These are phyloP conservation scores for Eurotiales sp. DNA, from an alignment of 2,329 filamentous ascomycete genomes.

Conservation along the genomic window DNA sequence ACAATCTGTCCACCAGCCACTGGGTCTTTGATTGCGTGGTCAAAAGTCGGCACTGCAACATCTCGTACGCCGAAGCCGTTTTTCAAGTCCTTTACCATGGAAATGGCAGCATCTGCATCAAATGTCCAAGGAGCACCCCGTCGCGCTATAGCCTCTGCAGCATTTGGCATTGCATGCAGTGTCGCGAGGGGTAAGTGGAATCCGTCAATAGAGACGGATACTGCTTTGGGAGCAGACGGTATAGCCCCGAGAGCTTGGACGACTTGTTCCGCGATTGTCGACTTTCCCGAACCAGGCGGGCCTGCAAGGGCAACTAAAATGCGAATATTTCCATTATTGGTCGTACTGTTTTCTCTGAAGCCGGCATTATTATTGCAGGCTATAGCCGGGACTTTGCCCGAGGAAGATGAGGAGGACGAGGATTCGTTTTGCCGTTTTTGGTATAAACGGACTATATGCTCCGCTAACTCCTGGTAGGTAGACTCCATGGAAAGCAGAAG, in stretches of 20 bases:
- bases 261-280: conserved; percentile 16
- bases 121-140: conserved; percentile 24
- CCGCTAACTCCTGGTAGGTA: conserved; percentile 1
- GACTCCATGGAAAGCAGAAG: background rate
- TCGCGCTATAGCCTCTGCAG: conserved; percentile 18
- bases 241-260: background rate
- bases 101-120: conserved; percentile 18
- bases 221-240: background rate
- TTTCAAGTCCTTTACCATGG: conserved; percentile 15
- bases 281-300: conserved; percentile 17
- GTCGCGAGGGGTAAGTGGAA: conserved; percentile 19
- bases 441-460: background rate
- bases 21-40: conserved; percentile 22
- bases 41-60: conserved; percentile 19
- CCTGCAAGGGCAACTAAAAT: conserved; percentile 12
- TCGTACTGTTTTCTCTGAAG: background rate
- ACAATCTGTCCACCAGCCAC: conserved; percentile 15
- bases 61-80: conserved; percentile 10
- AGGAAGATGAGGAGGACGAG: background rate
- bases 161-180: conserved; percentile 19
- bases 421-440: background rate
- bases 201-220: conserved; percentile 21
- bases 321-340: background rate
- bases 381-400: background rate
- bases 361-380: background rate